Evolutionary conservation across 805 yeast species (phyloP).

Genomic region (Sporopachydermia lactativora): DNA sequence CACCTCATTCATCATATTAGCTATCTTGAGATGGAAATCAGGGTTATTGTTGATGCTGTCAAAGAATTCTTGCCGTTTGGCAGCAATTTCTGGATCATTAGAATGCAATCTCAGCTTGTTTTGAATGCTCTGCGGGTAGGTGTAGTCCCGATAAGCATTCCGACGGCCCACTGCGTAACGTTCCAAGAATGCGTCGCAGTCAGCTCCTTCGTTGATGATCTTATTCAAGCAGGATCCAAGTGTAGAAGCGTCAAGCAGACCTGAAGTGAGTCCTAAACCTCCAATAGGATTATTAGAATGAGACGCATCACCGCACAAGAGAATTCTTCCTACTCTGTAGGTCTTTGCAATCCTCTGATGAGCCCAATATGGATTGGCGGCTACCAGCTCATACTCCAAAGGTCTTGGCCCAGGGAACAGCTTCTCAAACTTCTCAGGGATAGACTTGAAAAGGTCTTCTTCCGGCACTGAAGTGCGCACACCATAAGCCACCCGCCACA

Average conservation of each 20-base stretch:
- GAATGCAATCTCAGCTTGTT: conserved; percentile 1
- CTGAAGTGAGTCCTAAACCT: background rate
- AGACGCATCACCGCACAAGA: conserved; percentile 1
- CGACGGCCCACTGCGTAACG: background rate
- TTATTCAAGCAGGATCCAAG: background rate
- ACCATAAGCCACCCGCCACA: background rate
- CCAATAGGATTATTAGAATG: conserved; percentile 2
- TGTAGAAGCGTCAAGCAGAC: conserved; percentile 1
- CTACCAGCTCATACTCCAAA: background rate
- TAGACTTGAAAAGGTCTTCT: background rate
- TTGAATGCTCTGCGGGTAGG: background rate
- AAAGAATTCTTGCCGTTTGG: background rate
- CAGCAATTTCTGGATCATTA: background rate
- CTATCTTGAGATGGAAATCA: conserved; percentile 1
- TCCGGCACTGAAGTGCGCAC: background rate
- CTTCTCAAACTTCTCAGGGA: background rate
- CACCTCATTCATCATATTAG: background rate
- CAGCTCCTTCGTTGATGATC: background rate
- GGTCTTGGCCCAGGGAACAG: background rate
- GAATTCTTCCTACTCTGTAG: background rate
- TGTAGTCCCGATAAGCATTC: background rate
- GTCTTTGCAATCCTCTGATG: conserved; percentile 1
- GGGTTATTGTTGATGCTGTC: background rate
- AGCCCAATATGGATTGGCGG: background rate
- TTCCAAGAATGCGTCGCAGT: background rate